A percentile compares a stretch with the other conserved stretches of the same genome.
Evolutionary conservation across 768 basidiomycete genomes (phyloP).

Genomic region (Tricholoma hemisulphureum): DNA sequence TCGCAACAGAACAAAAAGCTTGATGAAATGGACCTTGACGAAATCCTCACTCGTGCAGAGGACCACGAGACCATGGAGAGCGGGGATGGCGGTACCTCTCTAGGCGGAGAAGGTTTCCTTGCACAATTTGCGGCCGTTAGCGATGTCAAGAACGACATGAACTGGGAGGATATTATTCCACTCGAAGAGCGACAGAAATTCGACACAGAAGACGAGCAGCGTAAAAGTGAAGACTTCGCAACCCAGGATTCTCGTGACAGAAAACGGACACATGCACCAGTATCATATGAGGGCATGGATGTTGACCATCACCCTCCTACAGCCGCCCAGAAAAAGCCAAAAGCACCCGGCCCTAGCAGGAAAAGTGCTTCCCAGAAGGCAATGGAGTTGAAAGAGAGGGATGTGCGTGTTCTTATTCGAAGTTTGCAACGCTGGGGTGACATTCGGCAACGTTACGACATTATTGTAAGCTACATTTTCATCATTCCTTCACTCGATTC

Average conservation of each 20-base stretch:
- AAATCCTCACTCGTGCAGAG: conserved; percentile 94
- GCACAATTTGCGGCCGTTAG: conserved; percentile 94
- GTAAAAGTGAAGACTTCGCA: conserved; percentile 67
- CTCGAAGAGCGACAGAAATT: conserved; percentile 83
- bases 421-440: conserved; percentile 98
- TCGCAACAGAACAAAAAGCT: conserved; percentile 90
- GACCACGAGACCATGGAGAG: conserved; percentile 91
- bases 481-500: conserved; percentile 1
- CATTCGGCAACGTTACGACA: conserved; percentile 89
- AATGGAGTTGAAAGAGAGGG: conserved; percentile 96
- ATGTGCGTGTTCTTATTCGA: conserved; percentile 91
- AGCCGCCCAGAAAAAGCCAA: conserved; percentile 71
- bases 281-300: conserved; percentile 94
- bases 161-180: conserved; percentile 99
- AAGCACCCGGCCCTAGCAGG: conserved; percentile 66
- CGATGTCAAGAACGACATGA: conserved; percentile 98
- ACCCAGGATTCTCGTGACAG: conserved; percentile 68
- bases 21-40: conserved; percentile 98
- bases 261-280: conserved; percentile 82
- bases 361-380: conserved; percentile 94
- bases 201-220: conserved; percentile 77
- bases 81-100: conserved; percentile 84
- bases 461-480: conserved; percentile 62
- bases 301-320: conserved; percentile 68
- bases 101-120: conserved; percentile 97